These are phyloP conservation scores for Globisporangium lucens DNA, from an alignment of 352 stramenopile genomes.

Conservation along the genomic window DNA sequence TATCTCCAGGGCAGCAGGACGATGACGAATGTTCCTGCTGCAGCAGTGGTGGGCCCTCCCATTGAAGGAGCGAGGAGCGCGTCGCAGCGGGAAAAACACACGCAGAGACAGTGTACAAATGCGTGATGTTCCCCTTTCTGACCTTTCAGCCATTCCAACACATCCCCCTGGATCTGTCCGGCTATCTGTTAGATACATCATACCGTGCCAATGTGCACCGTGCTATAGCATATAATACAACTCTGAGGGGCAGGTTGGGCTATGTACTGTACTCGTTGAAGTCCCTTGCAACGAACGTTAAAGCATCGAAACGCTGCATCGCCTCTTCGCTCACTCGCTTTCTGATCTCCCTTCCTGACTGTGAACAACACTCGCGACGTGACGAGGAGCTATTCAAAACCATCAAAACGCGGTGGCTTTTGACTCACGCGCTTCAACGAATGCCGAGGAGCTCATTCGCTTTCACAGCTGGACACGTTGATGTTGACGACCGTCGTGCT, in stretches of 20 bases:
- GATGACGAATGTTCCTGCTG: too few relatives aligned
- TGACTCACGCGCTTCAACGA: not conserved
- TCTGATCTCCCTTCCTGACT: not conserved
- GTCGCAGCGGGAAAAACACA: not conserved
- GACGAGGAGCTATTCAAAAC: not conserved
- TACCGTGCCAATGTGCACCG: not conserved
- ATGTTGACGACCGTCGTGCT: not conserved
- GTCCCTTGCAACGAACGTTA: not conserved
- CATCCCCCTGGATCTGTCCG: not conserved
- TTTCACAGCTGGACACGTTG: not conserved
- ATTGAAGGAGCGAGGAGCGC: too few relatives aligned
- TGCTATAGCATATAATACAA: not conserved
- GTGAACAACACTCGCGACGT: too few relatives aligned
- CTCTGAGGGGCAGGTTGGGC: too few relatives aligned
- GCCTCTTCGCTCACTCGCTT: not conserved
- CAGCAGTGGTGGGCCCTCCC: too few relatives aligned
- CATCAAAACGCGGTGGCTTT: not conserved
- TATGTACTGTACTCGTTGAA: not conserved
- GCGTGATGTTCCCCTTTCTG: not conserved
- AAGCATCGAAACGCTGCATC: not conserved
- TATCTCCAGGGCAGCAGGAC: too few relatives aligned
- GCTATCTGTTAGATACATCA: not conserved
- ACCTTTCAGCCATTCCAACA: not conserved
- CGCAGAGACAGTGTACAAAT: not conserved
- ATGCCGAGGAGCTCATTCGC: not conserved